phyloP scores from a whole-genome alignment of 495 filamentous ascomycete genomes.

The Penicillium canariense region DNA sequence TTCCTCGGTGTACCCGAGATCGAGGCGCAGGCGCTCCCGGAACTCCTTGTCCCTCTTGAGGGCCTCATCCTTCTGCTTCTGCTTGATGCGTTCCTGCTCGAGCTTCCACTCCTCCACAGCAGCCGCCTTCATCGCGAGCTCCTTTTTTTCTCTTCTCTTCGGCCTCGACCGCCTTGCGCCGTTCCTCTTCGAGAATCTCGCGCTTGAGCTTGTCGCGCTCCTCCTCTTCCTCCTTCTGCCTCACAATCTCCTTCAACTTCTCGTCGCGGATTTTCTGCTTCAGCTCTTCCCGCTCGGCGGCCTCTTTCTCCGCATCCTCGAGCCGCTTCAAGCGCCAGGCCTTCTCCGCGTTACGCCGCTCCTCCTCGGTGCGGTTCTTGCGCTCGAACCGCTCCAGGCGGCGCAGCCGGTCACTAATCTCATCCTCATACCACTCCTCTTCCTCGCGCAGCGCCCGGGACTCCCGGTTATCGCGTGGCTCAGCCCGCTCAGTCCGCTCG shows the following conservation, averaged over 20 bases:
- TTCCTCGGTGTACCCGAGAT: constrained; percentile 42
- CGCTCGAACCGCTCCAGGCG: constrained; percentile 35
- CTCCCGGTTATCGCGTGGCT: constrained; percentile 19
- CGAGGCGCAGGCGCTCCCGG: constrained; percentile 34
- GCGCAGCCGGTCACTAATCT: constrained; percentile 34
- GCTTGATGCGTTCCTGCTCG: constrained; percentile 45
- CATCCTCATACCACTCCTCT: constrained; percentile 38
- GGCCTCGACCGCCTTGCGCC: constrained; percentile 30
- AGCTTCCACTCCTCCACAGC: constrained; percentile 56
- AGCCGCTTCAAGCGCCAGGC: constrained; percentile 29
- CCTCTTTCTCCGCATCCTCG: constrained; percentile 31
- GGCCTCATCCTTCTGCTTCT: constrained; percentile 30
- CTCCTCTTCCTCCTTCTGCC: constrained; percentile 18
- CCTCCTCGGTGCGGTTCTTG: constrained; percentile 32
- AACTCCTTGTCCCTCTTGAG: constrained; percentile 50
- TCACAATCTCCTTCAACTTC: constrained; percentile 19
- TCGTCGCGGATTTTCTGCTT: constrained; percentile 23
- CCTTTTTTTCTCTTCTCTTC: constrained; percentile 42
- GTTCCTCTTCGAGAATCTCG: constrained; percentile 38
- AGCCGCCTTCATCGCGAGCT: constrained; percentile 51
- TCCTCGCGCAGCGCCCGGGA: constrained; percentile 31
- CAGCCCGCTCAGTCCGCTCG: constrained; percentile 20
- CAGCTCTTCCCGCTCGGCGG: constrained; percentile 30
- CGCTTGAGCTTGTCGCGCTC: constrained; percentile 28
- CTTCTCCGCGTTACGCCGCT: constrained; percentile 30